Base-by-base conservation (phyloP, 164 flowering plant species). In the Liriodendron chinense region DNA sequence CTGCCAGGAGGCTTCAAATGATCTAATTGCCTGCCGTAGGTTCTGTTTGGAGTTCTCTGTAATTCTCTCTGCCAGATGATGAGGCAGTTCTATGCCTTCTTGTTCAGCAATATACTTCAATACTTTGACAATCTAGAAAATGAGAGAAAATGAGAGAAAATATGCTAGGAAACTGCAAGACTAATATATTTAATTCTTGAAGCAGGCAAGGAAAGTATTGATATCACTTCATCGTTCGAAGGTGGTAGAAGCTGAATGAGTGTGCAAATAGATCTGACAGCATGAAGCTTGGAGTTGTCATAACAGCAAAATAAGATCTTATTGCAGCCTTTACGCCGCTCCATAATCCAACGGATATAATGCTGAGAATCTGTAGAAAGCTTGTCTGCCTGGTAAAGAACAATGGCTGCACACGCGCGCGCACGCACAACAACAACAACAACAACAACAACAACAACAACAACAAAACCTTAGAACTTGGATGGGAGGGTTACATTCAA, bases 1-100 rank as follows among this genome's bases (percentile, higher is more conserved):
- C 65, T 75, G 82, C 87, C 89, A 88, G 34, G 87, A 75, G 9
- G 94, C 94, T 78, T 92, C 94, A 70, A 92, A 89, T 26, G 96
- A 90, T 4, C 94, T 90, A 71, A 92, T 85, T 61, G 96, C 96
- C 83, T 89, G 96, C 14, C 91, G 87, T 22, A 89, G 87, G 74
- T 90, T 90, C 69, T 86, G 86, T 77, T 85, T 83, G 26, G 94
- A 85, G 65, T 77, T 81, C 22, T 79, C 84, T 26, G 90, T 87
- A 50, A 90, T 83, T 70, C 68, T 88, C 63, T 78, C 77, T 7
- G 91, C 92, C 69, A 92, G 68, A 69, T 77, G 68, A 22, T 25
- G 80, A 2, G 90, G 86, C 76, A 90, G 69, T 12, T 81, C 78
- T 73, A 88, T 82, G 53, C 85, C 81, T 84, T 92, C 90, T 79